A percentile compares a stretch with the other conserved stretches of the same genome.
These are phyloP conservation scores for Neolentinus lepideus DNA, from an alignment of 1,284 basidiomycete genomes.

Conservation along the genomic window DNA sequence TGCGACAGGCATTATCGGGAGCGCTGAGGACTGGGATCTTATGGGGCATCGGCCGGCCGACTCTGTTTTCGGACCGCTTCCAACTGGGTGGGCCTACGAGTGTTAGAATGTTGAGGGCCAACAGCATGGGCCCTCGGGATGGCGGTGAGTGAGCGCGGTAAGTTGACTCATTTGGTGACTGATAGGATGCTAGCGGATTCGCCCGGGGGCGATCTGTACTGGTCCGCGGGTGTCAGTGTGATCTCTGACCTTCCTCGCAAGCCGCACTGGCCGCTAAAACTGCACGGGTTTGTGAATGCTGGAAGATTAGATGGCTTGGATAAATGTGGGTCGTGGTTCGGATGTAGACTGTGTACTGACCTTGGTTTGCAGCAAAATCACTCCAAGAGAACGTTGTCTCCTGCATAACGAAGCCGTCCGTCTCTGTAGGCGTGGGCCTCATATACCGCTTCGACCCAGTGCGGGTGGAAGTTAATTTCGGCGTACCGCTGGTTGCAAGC, in stretches of 20 bases:
- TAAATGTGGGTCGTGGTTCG: slow-evolving; percentile 35
- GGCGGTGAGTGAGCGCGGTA: slow-evolving; percentile 42
- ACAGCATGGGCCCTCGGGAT: slow-evolving; percentile 82
- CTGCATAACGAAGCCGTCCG: slow-evolving; percentile 43
- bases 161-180: neutral
- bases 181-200: slow-evolving; percentile 49
- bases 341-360: slow-evolving; percentile 4
- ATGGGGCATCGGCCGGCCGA: slow-evolving; percentile 39
- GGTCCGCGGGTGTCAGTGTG: slow-evolving; percentile 77
- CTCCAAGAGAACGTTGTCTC: slow-evolving; percentile 30
- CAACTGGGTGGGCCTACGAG: slow-evolving; percentile 93
- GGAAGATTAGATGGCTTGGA: slow-evolving; percentile 74
- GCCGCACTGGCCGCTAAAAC: slow-evolving; percentile 84
- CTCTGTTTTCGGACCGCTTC: slow-evolving; percentile 79
- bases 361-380: slow-evolving; percentile 26
- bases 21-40: slow-evolving; percentile 59
- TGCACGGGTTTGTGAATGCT: slow-evolving; percentile 82
- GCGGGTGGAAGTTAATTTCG: slow-evolving; percentile 88
- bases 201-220: slow-evolving; percentile 85
- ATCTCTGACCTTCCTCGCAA: slow-evolving; percentile 76
- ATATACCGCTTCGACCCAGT: slow-evolving; percentile 85
- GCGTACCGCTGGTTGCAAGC: slow-evolving; percentile 78
- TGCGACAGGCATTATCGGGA: slow-evolving; percentile 52
- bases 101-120: slow-evolving; percentile 80
- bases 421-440: slow-evolving; percentile 86